A percentile compares a stretch with the other conserved stretches of the same genome.
Evolutionary conservation across 2,329 filamentous ascomycete genomes (phyloP).

Genomic region (Neopestalotiopsis sp.): DNA sequence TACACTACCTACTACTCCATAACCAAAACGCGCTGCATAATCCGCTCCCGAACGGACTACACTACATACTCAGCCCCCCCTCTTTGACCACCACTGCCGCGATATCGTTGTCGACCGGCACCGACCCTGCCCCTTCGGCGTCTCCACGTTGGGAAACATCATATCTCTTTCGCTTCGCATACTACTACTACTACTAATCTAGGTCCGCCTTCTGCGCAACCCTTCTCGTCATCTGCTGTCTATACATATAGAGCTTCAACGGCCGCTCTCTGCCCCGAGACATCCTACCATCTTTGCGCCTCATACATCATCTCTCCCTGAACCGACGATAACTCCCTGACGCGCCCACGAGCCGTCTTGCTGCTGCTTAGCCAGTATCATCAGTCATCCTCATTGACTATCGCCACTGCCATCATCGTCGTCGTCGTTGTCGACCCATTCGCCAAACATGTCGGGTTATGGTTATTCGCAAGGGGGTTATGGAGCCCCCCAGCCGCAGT

Average conservation of each 20-base stretch:
- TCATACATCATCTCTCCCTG: neutral
- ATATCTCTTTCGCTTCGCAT: neutral
- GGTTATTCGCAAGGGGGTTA: slow-evolving; percentile 38
- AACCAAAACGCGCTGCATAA: neutral
- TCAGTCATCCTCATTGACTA: neutral
- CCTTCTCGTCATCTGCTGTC: neutral
- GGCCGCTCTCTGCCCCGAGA: slow-evolving; percentile 1
- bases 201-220: neutral
- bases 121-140: slow-evolving; percentile 3
- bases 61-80: slow-evolving; percentile 4
- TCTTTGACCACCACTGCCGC: slow-evolving; percentile 6
- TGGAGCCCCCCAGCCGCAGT: slow-evolving; percentile 37
- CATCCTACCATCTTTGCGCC: neutral
- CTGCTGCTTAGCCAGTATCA: neutral
- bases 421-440: neutral
- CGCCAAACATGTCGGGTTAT: slow-evolving; percentile 38
- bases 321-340: neutral
- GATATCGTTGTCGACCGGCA: slow-evolving; percentile 12
- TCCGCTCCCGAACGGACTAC: neutral
- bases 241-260: slow-evolving; percentile 9
- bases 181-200: neutral
- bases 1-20: neutral
- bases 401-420: no score
- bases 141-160: slow-evolving; percentile 12
- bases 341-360: slow-evolving; percentile 15